Evolutionary conservation across 768 basidiomycete genomes (phyloP).

Genomic region (Lanmaoa rubissima): DNA sequence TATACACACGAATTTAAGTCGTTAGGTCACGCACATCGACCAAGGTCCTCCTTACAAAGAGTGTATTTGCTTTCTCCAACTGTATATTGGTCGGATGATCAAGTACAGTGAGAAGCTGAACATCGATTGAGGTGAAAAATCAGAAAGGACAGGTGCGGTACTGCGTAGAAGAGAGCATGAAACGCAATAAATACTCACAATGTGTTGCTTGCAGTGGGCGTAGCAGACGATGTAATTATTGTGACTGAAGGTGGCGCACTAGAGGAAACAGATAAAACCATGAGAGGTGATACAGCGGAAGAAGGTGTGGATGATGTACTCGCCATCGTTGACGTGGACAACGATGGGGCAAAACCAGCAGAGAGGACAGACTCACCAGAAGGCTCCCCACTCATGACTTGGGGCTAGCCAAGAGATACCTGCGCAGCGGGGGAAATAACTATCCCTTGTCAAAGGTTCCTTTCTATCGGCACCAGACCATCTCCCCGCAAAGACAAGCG

Average conservation of each 20-base stretch:
- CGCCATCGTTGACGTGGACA: not conserved
- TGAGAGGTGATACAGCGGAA: not conserved
- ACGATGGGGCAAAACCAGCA: not conserved
- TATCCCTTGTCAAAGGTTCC: not conserved
- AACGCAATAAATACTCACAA: conserved; percentile 1
- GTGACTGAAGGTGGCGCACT: not conserved
- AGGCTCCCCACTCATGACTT: not conserved
- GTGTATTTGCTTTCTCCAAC: not conserved
- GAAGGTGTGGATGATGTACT: not conserved
- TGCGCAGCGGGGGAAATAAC: not conserved
- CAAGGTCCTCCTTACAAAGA: not conserved
- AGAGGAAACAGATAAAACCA: not conserved
- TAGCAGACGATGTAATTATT: not conserved
- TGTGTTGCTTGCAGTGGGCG: not conserved
- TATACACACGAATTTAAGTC: not conserved
- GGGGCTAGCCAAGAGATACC: not conserved
- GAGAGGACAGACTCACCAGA: not conserved
- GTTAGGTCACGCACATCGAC: conserved; percentile 3
- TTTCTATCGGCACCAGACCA: not conserved
- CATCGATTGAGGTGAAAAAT: not conserved
- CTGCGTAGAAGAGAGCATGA: not conserved
- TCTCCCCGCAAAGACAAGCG: not conserved
- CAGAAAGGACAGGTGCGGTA: not conserved
- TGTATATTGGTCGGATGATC: not conserved
- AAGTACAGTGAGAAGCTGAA: not conserved